Percentiles rank a stretch among this genome's conserved stretches.
These are phyloP conservation scores for Aureobasidium subglaciale DNA, from an alignment of 2,329 filamentous ascomycete species.

Conservation along the genomic window DNA sequence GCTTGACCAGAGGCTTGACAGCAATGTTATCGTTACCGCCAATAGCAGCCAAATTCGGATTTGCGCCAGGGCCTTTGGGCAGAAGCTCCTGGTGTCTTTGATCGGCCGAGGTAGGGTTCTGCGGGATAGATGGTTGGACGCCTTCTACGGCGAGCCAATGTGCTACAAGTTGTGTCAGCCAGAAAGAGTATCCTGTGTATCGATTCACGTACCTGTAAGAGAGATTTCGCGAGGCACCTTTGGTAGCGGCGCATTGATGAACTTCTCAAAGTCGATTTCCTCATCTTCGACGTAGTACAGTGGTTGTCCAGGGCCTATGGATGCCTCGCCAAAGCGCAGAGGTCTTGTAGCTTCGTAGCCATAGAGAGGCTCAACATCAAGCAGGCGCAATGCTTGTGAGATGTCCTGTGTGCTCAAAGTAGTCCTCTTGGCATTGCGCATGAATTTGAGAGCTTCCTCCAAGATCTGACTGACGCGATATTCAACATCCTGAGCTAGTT, in stretches of 20 bases:
- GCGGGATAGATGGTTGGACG: slow-evolving; percentile 90
- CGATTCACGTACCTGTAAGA: slow-evolving; percentile 65
- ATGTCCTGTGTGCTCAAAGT: slow-evolving; percentile 85
- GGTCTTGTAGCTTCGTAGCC: slow-evolving; percentile 91
- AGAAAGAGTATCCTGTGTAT: neutral
- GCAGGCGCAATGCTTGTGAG: slow-evolving; percentile 71
- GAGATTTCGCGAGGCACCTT: slow-evolving; percentile 90
- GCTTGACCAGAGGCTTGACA: slow-evolving; percentile 88
- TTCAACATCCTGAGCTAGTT: slow-evolving; percentile 88
- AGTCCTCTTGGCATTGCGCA: slow-evolving; percentile 84
- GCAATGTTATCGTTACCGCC: slow-evolving; percentile 75
- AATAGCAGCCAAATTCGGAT: slow-evolving; percentile 74
- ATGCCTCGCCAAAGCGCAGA: slow-evolving; percentile 86
- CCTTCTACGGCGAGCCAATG: slow-evolving; percentile 98
- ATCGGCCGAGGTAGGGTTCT: slow-evolving; percentile 76
- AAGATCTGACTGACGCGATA: slow-evolving; percentile 91
- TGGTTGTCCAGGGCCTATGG: slow-evolving; percentile 84
- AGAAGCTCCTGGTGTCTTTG: slow-evolving; percentile 76
- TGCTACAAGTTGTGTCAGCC: slow-evolving; percentile 43
- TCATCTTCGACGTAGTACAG: slow-evolving; percentile 98
- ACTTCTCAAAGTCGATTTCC: slow-evolving; percentile 96
- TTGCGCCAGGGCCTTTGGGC: slow-evolving; percentile 83
- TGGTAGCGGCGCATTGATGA: slow-evolving; percentile 92
- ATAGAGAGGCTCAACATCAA: slow-evolving; percentile 92
- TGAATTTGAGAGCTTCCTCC: slow-evolving; percentile 89